A percentile compares a stretch with the other conserved stretches of the same genome.
Evolutionary conservation across 164 flowering plant species (phyloP).

Genomic region (Chloranthus sessilifolius): DNA sequence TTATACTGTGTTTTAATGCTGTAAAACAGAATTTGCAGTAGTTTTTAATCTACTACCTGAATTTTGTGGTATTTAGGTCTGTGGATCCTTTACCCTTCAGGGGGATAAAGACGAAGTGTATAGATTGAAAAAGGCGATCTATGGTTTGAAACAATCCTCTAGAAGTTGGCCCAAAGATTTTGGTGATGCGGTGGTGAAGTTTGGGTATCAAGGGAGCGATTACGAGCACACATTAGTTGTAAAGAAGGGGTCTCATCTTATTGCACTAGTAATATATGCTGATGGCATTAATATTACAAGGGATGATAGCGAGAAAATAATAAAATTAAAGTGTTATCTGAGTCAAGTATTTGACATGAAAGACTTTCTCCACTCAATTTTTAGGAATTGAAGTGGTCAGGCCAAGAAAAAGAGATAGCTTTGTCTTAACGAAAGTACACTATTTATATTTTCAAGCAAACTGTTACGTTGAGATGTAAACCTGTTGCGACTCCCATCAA

Average conservation of each 20-base stretch:
- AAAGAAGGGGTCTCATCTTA: no score
- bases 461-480: neutral
- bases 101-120: no score
- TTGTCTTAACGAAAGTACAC: neutral
- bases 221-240: neutral
- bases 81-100: no score
- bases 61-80: no score
- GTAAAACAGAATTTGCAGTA: no score
- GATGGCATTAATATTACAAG: neutral
- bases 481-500: no score
- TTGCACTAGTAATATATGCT: neutral
- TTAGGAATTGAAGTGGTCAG: neutral
- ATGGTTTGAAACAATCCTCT: neutral
- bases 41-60: no score
- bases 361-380: neutral
- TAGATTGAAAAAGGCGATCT: neutral
- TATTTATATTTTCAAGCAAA: neutral
- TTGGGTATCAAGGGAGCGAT: neutral
- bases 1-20: no score
- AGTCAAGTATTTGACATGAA: neutral
- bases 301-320: neutral
- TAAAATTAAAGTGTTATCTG: no score
- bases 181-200: neutral
- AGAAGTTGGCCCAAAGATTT: no score
- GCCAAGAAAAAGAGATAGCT: neutral